Base-by-base conservation (phyloP, 805 yeast genomes). In the Torulaspora indica region DNA sequence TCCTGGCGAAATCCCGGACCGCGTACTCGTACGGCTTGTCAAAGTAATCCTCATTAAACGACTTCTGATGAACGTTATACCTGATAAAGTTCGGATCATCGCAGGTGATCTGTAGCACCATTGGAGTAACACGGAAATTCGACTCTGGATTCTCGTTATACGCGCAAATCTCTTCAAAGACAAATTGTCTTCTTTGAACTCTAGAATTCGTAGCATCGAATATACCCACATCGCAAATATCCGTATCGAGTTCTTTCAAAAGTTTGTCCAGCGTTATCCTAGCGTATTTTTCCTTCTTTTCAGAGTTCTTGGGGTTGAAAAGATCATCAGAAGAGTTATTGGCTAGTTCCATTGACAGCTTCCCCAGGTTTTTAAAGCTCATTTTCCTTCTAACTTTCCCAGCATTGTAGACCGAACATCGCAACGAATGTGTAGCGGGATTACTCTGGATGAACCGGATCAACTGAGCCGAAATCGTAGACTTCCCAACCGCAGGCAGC, bases 401-500 rank as follows among this genome's bases (percentile, higher is more conserved):
- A 14, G 86, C 91, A 56, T 84, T 84, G 67, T 81, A 84, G 4
- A 81, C 80, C 33, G 60, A 58, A 36, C 69, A 66, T 30, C 69
- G 64, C 47, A 68, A 48, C 31, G 48, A 46, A 18, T 47, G 44
- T 1, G 64, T 59, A 1, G 42, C 22, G 12, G 50, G 48, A 10
- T 53, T 45, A 4, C 40, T 37, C 17, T 83, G 63, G 63, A 73
- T 78, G 75, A 76, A 69, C 66, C 78, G 59, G 68, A 73, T 69
- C 71, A 84, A 55, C 55, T 81, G 81, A 48, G 77, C 78, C 25
- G 89, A 80, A 41, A 83, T 76, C 48, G 85, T 81, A 2, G 86
- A 79, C 60, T 84, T 84, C 6, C 91, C 91, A 40, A 84, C 68
- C 1, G 91, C 91, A 1, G 91, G 91, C 27, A 84, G 67, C 0